These are phyloP conservation scores for Adansonia rubrostipa DNA, from an alignment of 441 rosid genomes.

Conservation along the genomic window DNA sequence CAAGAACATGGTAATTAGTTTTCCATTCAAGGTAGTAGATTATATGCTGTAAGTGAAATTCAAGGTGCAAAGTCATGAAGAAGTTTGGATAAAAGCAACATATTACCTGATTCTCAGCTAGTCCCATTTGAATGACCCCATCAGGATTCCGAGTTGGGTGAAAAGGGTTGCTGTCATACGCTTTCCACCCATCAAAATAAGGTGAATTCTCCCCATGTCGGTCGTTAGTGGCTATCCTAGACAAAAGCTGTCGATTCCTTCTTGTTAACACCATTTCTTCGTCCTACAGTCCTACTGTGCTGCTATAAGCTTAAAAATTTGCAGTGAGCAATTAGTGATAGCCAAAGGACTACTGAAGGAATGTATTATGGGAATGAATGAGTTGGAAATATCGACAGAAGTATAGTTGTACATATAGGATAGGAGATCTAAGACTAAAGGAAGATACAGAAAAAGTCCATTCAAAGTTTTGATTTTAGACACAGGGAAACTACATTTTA, in stretches of 20 bases:
- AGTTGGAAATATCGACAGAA: too few relatives aligned
- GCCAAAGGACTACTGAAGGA: background rate
- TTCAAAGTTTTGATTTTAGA: background rate
- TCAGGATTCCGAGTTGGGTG: conserved; percentile 49
- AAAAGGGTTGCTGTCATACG: conserved; percentile 52
- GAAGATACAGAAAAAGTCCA: background rate
- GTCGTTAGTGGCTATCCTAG: conserved; percentile 46
- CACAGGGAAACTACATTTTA: too few relatives aligned
- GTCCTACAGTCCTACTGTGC: background rate
- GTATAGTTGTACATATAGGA: conserved; percentile 15
- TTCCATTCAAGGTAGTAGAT: too few relatives aligned
- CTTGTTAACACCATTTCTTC: conserved; percentile 26
- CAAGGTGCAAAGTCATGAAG: background rate
- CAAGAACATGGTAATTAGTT: background rate
- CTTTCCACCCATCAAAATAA: conserved; percentile 69
- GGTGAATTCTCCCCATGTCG: conserved; percentile 60
- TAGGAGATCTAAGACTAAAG: background rate
- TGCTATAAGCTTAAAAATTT: background rate
- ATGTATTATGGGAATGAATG: background rate
- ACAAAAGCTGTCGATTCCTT: conserved; percentile 34
- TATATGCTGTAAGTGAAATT: background rate
- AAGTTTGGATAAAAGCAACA: background rate
- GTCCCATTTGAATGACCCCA: conserved; percentile 72
- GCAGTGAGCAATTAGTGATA: background rate
- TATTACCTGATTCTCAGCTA: conserved; percentile 60